Evolutionary conservation across 2,329 filamentous ascomycete genomes (phyloP).

Genomic region (Cordyceps fumosorosea): DNA sequence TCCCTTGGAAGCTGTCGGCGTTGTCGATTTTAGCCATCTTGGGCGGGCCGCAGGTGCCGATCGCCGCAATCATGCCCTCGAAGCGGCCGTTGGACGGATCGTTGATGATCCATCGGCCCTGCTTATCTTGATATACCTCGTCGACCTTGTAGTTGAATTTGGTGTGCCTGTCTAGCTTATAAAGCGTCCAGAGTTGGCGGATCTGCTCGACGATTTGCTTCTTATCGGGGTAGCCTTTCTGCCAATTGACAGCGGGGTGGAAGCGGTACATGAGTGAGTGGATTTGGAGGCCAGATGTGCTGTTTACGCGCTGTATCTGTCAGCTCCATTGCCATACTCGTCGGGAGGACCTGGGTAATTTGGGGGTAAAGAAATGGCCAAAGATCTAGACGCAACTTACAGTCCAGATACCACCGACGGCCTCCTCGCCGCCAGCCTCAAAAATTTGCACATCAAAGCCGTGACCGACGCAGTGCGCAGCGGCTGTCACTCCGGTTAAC

Average conservation of each 20-base stretch:
- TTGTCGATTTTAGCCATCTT: conserved; percentile 65
- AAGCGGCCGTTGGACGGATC: conserved; percentile 63
- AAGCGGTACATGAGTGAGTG: conserved; percentile 86
- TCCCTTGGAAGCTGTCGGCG: conserved; percentile 65
- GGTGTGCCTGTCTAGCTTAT: conserved; percentile 64
- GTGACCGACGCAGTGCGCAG: conserved; percentile 77
- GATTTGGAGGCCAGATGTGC: conserved; percentile 75
- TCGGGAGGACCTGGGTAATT: not conserved
- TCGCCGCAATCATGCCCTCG: conserved; percentile 70
- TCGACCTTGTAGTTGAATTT: conserved; percentile 64
- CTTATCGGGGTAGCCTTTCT: conserved; percentile 68
- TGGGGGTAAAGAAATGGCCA: not conserved
- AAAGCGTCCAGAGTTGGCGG: conserved; percentile 64
- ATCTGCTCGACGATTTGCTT: conserved; percentile 70
- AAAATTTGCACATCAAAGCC: conserved; percentile 78
- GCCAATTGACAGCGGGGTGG: conserved; percentile 71
- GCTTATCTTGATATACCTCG: conserved; percentile 60
- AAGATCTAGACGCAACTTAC: conserved; percentile 34
- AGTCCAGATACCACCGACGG: conserved; percentile 75
- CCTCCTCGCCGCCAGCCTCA: conserved; percentile 59
- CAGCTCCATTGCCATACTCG: not conserved
- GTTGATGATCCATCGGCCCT: conserved; percentile 73
- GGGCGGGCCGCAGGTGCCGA: conserved; percentile 74
- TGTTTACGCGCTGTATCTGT: conserved; percentile 60
- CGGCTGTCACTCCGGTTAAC: conserved; percentile 69